Base-by-base conservation (phyloP, 495 filamentous ascomycete genomes). In the Usnea hakonensis region DNA sequence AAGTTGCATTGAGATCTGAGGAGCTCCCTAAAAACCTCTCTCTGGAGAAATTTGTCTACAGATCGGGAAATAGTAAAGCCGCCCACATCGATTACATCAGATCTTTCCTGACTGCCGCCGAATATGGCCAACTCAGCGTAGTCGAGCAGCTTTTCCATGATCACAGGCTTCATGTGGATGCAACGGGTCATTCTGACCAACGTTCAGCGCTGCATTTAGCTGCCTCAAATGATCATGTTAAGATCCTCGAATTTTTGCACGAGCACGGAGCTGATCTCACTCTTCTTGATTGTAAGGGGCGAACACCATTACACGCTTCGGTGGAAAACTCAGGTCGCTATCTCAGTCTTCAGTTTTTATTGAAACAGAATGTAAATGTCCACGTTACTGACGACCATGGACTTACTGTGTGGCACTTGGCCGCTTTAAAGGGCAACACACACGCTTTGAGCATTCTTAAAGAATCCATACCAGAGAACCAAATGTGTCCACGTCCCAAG, bases 191-290 rank as follows among this genome's bases (percentile, higher is more conserved):
- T 26, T n/a, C 16, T 2, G 26, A 36, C 30, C 36, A 19, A 58
- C n/a, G 37, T 10, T 44, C 61, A 5, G 50, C 50, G 9, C 58
- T 62, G 17, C 60, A 62, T 43, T n/a, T 37, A 30, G 60, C 60
- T 35, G 36, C 37, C 37, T 23, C 54, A 28, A 55, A 8, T 57
- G 60, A 43, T 23, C 30, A 66, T 30, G 35, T 53, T 32, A 21
- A 61, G 0, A 37, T 67, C 17, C 52, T 68, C 26, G 14, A 38
- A 40, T 33, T 64, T 46, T 36, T 68, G 16, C 30, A 62, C 14
- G 43, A 60, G 26, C 36, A 56, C 6, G 65, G 67, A 11, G 67
- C 57, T 14, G 65, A 67, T 57, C 30, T 30, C 30, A 50, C 54
- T 58, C 17, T 48, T 37, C 30, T 28, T 14, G 64, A 67, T 48